phyloP scores from a whole-genome alignment of 2,329 filamentous ascomycete species.

The Penicillium sp. region DNA sequence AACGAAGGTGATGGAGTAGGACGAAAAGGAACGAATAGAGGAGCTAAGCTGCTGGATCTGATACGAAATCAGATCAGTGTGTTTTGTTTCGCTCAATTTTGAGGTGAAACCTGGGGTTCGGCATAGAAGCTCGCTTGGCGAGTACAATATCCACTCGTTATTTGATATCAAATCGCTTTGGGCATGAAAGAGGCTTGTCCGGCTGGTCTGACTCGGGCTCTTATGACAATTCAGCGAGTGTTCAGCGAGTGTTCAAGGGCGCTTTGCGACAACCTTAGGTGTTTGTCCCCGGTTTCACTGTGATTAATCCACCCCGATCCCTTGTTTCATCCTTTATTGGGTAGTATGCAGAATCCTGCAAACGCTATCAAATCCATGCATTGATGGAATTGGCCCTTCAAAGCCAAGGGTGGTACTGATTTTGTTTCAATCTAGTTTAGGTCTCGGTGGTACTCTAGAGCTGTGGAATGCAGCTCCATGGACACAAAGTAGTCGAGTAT shows the following conservation, averaged over 20 bases:
- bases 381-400: background rate
- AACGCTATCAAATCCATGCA: slow-evolving; percentile 5
- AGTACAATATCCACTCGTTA: background rate
- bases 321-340: slow-evolving; percentile 24
- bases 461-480: background rate
- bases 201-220: too few species aligned
- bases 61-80: background rate
- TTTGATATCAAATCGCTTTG: background rate
- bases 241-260: background rate
- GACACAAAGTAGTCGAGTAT: background rate
- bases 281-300: slow-evolving; percentile 16
- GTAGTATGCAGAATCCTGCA: slow-evolving; percentile 9
- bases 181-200: background rate
- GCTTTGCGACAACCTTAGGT: background rate
- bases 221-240: too few species aligned
- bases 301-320: slow-evolving; percentile 18
- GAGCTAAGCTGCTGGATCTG: background rate
- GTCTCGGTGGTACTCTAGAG: background rate
- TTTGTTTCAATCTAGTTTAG: background rate
- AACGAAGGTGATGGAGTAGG: background rate
- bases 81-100: slow-evolving; percentile 1
- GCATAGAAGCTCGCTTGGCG: slow-evolving; percentile 8
- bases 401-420: background rate
- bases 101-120: background rate
- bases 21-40: background rate